Evolutionary conservation across 179 eudicot genomes (phyloP), one percentile per base, ranked within the genome.

Genomic region (Sideroxylon spinosum): DNA sequence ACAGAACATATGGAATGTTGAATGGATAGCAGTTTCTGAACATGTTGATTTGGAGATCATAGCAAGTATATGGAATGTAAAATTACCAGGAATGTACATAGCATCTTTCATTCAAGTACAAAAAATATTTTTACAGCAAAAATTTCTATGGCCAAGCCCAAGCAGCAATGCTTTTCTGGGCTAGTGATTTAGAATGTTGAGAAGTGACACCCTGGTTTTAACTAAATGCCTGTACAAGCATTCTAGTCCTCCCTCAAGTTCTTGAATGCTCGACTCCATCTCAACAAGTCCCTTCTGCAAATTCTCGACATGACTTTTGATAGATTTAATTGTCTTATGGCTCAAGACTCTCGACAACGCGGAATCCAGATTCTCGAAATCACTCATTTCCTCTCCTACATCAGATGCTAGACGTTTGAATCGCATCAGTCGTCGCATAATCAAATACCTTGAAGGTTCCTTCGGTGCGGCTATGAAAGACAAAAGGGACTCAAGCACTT

Each of bases 201-300:
- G 84, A 2, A 87, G 87, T n/a, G 84, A 78, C 50, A 85, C 87
- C 66, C 90, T 87, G 48, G 77, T 84, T 63, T 81, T 86, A 12
- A 87, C 79, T 68, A 86, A 66, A 68, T 70, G 82, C 74, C 83
- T 82, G 74, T 82, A 84, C 83, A 87, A 68, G 48, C 84, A 78
- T 75, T 86, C 87, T 5, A 86, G 53, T 9, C 64, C 76, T 26
- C 78, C 87, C 76, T 81, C 89, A 76, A 84, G 32, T 78, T 79
- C 87, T 82, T 82, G 85, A 65, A 88, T 74, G 6, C 59, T 53
- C 6, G 81, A 79, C 32, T 84, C 87, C 44, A 84, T 53, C 57
- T 81, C 79, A 25, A 73, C 76, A 80, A 84, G 48, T 64, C 74
- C 59, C 0, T 52, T 59, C 76, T 84, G 85, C 77, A 81, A 72